phyloP scores from a whole-genome alignment of 179 eudicot species.

The Carnegiea gigantea region DNA sequence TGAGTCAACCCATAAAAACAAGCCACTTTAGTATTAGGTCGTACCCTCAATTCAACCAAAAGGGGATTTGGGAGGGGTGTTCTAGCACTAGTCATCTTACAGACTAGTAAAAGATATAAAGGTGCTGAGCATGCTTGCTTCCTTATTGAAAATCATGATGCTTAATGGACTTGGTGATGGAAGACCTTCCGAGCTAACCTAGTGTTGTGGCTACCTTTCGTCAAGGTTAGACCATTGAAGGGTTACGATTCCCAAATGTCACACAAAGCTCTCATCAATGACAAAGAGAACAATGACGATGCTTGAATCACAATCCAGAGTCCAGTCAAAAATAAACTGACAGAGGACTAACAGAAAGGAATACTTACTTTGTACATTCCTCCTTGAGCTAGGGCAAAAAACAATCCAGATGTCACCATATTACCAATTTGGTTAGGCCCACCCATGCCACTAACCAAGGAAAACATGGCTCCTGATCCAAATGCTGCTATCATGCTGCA shows the following conservation, averaged over 20 bases:
- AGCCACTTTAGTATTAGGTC: no score
- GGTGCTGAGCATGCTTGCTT: no score
- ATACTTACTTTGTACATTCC: constrained; percentile 77
- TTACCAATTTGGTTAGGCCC: constrained; percentile 76
- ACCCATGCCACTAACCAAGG: constrained; percentile 94
- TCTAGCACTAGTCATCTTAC: no score
- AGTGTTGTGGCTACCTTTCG: neutral
- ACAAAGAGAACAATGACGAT: neutral
- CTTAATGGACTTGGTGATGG: no score
- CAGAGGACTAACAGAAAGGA: neutral
- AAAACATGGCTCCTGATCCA: constrained; percentile 93
- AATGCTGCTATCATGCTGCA: constrained; percentile 97
- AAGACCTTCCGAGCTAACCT: constrained; percentile 2
- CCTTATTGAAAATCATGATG: no score
- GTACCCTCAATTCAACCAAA: no score
- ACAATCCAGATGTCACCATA: constrained; percentile 69
- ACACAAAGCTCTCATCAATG: constrained; percentile 5
- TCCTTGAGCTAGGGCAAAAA: constrained; percentile 96
- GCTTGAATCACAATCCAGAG: neutral
- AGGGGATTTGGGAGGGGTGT: no score
- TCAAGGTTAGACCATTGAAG: neutral
- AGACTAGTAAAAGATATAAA: no score
- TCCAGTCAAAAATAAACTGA: neutral
- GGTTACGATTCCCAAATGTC: neutral
- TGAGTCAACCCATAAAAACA: no score